Conservation (phyloP, 2,329 filamentous ascomycete species). For the Myriosclerotinia duriaeana region DNA sequence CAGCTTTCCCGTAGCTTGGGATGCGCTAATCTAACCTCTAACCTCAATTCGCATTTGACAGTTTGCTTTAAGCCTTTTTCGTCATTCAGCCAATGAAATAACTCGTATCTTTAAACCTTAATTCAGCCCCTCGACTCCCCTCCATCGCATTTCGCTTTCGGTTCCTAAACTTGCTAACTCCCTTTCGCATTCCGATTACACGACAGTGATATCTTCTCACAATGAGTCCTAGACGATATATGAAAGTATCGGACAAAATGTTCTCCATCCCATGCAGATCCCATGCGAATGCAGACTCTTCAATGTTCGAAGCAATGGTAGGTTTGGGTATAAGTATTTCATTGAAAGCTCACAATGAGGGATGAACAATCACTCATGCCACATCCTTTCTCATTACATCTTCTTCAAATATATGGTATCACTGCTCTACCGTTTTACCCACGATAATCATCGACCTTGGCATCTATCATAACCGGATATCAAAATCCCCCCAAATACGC, state of each 20-base stretch:
- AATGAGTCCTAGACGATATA: not conserved
- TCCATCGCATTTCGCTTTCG: not conserved
- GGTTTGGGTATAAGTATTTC: conserved; percentile 15
- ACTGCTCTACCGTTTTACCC: not conserved
- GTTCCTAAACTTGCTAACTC: conserved; percentile 4
- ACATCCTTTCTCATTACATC: not conserved
- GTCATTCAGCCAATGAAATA: not conserved
- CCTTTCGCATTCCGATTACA: not conserved
- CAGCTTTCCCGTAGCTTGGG: not conserved
- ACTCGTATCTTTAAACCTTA: not conserved
- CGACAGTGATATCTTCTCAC: not conserved
- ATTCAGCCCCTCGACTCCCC: not conserved
- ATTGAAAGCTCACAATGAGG: not conserved
- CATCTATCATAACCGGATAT: not conserved
- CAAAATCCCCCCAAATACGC: not conserved
- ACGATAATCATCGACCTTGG: not conserved
- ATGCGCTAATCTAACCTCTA: conserved; percentile 18
- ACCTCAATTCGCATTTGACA: not conserved
- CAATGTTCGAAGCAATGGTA: not conserved
- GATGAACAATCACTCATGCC: not conserved
- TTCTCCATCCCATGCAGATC: not conserved
- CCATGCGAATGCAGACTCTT: not conserved
- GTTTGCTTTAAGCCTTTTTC: not conserved
- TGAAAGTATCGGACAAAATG: not conserved
- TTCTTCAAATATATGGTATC: not conserved